Evolutionary conservation across 495 filamentous ascomycete species (phyloP).

Genomic region (Podospora bellae-mahoneyi): DNA sequence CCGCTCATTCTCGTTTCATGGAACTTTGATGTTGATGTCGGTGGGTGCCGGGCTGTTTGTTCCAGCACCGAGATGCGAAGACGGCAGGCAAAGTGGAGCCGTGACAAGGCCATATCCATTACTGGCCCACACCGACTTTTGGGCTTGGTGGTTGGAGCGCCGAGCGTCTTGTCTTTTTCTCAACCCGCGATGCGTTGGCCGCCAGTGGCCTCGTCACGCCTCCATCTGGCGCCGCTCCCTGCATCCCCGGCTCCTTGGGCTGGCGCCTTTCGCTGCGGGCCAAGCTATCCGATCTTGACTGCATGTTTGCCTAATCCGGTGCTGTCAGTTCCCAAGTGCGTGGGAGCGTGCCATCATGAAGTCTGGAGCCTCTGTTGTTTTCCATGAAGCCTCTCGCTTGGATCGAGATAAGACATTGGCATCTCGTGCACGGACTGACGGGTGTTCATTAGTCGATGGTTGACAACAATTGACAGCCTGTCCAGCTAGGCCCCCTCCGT

Average conservation of each 20-base stretch:
- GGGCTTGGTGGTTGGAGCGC: conserved; percentile 10
- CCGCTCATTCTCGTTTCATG: not conserved
- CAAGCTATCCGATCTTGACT: conserved; percentile 9
- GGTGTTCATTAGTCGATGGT: not conserved
- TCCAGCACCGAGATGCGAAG: not conserved
- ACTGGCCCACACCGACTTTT: conserved; percentile 37
- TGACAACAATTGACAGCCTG: not conserved
- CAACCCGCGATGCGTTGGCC: conserved; percentile 24
- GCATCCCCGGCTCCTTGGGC: conserved; percentile 23
- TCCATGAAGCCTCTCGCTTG: not conserved
- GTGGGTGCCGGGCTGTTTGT: not conserved
- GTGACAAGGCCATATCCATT: conserved; percentile 2
- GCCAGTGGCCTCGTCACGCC: conserved; percentile 25
- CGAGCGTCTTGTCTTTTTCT: not conserved
- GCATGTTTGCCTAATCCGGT: conserved; percentile 23
- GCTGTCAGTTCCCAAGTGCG: not conserved
- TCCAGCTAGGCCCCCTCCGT: conserved; percentile 4
- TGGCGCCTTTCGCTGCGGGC: conserved; percentile 15
- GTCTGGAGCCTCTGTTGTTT: not conserved
- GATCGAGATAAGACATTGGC: not conserved
- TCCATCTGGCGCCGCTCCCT: conserved; percentile 21
- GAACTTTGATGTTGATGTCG: not conserved
- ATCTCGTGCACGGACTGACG: not conserved
- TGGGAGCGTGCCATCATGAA: not conserved
- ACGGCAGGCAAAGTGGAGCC: conserved; percentile 5